Evolutionary conservation across 2,329 filamentous ascomycete species (phyloP).

Genomic region (Bertia moriformis): DNA sequence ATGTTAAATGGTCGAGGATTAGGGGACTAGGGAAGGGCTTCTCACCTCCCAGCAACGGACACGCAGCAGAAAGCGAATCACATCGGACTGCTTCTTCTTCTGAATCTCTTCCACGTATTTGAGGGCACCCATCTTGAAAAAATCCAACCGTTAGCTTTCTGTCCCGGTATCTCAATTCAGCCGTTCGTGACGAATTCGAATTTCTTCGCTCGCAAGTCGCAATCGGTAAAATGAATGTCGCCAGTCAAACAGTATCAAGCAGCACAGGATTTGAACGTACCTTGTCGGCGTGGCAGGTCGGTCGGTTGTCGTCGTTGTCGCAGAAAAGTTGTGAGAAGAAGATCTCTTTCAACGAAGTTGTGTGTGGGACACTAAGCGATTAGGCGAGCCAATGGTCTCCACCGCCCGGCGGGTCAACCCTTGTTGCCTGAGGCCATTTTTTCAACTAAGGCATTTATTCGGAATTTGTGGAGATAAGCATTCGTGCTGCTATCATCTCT

Average conservation of each 20-base stretch:
- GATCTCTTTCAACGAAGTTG: neutral
- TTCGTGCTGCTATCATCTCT: no score
- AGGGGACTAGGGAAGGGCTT: conserved; percentile 15
- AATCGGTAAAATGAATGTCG: no score
- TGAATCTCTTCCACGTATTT: conserved; percentile 99
- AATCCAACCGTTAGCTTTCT: no score
- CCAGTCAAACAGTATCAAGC: no score
- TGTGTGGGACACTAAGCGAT: neutral
- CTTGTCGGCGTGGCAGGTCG: neutral
- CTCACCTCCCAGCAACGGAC: conserved; percentile 99
- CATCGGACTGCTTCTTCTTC: conserved; percentile 99
- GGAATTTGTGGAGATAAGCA: no score
- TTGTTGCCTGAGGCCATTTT: neutral
- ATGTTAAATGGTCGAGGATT: conserved; percentile 13
- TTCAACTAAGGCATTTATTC: no score
- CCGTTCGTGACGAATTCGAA: no score
- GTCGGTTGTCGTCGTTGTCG: neutral
- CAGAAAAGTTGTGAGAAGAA: neutral
- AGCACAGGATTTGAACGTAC: no score
- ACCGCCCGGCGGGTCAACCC: neutral
- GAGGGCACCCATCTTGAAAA: conserved; percentile 86
- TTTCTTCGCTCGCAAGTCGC: no score
- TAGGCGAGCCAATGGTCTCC: neutral
- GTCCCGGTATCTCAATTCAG: no score
- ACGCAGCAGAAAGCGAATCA: conserved; percentile 98